phyloP scores from a whole-genome alignment of 164 flowering plant species.

The Aristolochia contorta region DNA sequence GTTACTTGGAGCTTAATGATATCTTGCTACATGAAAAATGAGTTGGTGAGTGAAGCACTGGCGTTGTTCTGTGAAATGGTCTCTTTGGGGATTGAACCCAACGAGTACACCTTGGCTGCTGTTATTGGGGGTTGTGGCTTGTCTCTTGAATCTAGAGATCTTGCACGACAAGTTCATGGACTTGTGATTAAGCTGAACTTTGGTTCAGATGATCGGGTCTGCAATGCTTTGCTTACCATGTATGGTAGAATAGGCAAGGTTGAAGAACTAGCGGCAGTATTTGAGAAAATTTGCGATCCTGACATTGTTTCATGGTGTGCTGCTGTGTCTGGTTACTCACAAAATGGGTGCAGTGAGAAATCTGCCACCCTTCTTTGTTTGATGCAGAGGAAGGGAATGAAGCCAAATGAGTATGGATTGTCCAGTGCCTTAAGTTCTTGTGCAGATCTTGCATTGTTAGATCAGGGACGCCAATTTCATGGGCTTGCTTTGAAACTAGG shows the following conservation, averaged over 20 bases:
- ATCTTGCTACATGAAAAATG: constrained; percentile 9
- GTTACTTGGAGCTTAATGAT: constrained; percentile 17
- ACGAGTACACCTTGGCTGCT: constrained; percentile 9
- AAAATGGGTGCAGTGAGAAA: constrained; percentile 13
- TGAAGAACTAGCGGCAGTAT: constrained; percentile 7
- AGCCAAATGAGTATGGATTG: constrained; percentile 12
- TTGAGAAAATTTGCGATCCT: constrained; percentile 7
- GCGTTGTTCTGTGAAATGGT: constrained; percentile 7
- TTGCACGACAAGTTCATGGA: constrained; percentile 14
- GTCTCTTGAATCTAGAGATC: constrained; percentile 1
- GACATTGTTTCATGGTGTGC: constrained; percentile 18
- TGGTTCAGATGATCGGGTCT: constrained; percentile 4
- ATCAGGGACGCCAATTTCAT: constrained; percentile 13
- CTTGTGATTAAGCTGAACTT: constrained; percentile 10
- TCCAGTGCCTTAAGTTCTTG: constrained; percentile 16
- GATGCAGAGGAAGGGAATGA: constrained; percentile 14
- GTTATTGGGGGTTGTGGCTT: constrained; percentile 13
- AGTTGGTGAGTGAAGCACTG: constrained; percentile 7
- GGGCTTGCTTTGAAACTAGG: constrained; percentile 13
- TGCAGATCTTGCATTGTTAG: constrained; percentile 9
- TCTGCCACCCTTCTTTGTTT: constrained; percentile 8
- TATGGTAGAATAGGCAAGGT: constrained; percentile 14
- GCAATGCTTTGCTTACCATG: constrained; percentile 17
- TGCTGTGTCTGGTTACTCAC: constrained; percentile 12
- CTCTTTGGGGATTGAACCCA: constrained; percentile 11